These are phyloP conservation scores for Casaregolazyma lundiana DNA, from an alignment of 1,139 yeast genomes.

Conservation along the genomic window DNA sequence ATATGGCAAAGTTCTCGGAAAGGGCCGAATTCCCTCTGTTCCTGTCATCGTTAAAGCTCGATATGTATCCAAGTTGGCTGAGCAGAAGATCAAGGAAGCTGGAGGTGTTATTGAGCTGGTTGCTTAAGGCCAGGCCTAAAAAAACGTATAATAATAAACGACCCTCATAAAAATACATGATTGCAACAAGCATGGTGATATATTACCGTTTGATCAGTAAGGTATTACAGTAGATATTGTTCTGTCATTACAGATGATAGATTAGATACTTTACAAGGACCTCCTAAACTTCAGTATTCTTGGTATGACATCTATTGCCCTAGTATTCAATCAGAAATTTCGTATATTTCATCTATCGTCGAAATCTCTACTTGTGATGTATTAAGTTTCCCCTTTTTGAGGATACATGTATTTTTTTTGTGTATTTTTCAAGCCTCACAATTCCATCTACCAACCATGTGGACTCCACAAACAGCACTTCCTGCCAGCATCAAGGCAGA, in stretches of 20 bases:
- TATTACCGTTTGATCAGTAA: too few species aligned
- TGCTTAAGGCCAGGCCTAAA: slow-evolving; percentile 57
- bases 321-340: too few species aligned
- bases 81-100: slow-evolving; percentile 99
- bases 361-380: too few species aligned
- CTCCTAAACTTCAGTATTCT: too few species aligned
- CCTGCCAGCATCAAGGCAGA: slow-evolving; percentile 48
- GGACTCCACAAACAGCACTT: slow-evolving; percentile 61
- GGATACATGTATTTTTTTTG: too few species aligned
- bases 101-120: slow-evolving; percentile 99
- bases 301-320: too few species aligned
- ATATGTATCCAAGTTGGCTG: slow-evolving; percentile 98
- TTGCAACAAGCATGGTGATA: too few species aligned
- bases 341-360: too few species aligned
- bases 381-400: too few species aligned
- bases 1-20: slow-evolving; percentile 99
- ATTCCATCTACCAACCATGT: slow-evolving; percentile 24
- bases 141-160: slow-evolving; percentile 14
- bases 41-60: slow-evolving; percentile 99
- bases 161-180: slow-evolving; percentile 5
- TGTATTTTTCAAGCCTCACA: not conserved
- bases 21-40: slow-evolving; percentile 96
- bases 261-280: too few species aligned
- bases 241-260: too few species aligned
- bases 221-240: too few species aligned